These are phyloP conservation scores for Pleurotus cornucopiae DNA, from an alignment of 768 basidiomycete species.

Conservation along the genomic window DNA sequence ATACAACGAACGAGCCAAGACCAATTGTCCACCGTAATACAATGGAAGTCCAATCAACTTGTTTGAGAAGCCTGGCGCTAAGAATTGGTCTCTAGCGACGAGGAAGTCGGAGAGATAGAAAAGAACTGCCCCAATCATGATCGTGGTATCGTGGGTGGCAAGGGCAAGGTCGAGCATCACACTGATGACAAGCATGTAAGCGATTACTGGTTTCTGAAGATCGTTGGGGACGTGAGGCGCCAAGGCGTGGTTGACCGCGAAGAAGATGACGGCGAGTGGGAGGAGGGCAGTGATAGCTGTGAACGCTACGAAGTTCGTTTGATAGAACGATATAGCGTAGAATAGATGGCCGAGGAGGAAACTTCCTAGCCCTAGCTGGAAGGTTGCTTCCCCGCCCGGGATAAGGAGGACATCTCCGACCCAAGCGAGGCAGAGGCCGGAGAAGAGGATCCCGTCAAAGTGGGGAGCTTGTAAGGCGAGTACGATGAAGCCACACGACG, in stretches of 20 bases:
- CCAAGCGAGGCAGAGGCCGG: constrained; percentile 3
- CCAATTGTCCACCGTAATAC: constrained; percentile 4
- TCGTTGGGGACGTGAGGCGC: background rate
- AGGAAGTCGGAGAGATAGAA: constrained; percentile 6
- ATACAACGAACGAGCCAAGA: constrained; percentile 3
- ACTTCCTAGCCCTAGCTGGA: constrained; percentile 1
- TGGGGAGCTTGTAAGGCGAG: background rate
- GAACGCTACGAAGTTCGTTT: background rate
- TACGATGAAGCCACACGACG: constrained; percentile 3
- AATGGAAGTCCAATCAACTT: constrained; percentile 5
- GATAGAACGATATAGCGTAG: constrained; percentile 5
- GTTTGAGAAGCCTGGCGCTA: constrained; percentile 3
- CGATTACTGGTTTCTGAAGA: constrained; percentile 1
- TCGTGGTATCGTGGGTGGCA: constrained; percentile 2
- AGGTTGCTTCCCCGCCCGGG: background rate
- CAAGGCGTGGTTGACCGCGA: constrained; percentile 5
- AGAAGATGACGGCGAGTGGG: constrained; percentile 4
- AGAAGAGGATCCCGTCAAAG: constrained; percentile 1
- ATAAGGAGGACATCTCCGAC: constrained; percentile 6
- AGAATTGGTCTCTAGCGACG: constrained; percentile 5
- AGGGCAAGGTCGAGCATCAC: constrained; percentile 4
- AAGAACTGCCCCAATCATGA: constrained; percentile 1
- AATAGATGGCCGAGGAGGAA: constrained; percentile 5
- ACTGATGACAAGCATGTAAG: constrained; percentile 6
- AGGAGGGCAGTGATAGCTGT: constrained; percentile 2